Conservation (phyloP, 2,329 filamentous ascomycete species). For the Cercospora janseana region DNA sequence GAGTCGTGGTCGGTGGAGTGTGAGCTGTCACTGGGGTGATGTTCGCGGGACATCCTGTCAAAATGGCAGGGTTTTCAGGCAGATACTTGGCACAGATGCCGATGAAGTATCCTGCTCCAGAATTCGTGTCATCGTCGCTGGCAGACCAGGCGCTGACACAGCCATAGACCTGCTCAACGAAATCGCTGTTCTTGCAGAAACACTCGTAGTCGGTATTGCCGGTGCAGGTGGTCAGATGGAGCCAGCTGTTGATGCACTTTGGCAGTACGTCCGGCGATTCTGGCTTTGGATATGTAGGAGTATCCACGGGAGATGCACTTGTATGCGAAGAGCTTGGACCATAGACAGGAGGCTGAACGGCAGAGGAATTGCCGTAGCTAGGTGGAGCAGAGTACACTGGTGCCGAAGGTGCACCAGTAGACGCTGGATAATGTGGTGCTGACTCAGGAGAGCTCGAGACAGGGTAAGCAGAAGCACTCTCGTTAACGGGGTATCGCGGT, state of each 20-base stretch:
- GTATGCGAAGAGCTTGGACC: conserved; percentile 32
- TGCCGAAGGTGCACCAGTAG: conserved; percentile 16
- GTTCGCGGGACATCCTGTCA: conserved; percentile 66
- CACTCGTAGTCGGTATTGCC: conserved; percentile 80
- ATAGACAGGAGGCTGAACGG: conserved; percentile 16
- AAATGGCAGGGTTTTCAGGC: conserved; percentile 76
- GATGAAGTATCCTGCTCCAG: conserved; percentile 79
- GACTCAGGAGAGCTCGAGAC: too few species aligned
- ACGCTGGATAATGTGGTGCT: conserved; percentile 26
- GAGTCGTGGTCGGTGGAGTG: conserved; percentile 18
- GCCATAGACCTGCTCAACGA: conserved; percentile 74
- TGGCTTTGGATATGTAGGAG: conserved; percentile 26
- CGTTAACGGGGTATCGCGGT: conserved; percentile 14
- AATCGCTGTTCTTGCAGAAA: conserved; percentile 78
- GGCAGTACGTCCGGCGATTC: conserved; percentile 71
- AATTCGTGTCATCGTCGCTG: conserved; percentile 62
- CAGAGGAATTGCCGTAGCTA: conserved; percentile 16
- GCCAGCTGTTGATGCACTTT: conserved; percentile 88
- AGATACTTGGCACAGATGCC: conserved; percentile 82
- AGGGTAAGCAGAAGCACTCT: conserved; percentile 19
- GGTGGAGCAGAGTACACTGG: conserved; percentile 9
- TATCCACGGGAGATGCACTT: conserved; percentile 42
- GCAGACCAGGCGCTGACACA: conserved; percentile 78
- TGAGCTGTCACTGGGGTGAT: conserved; percentile 49
- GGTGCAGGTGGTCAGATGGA: conserved; percentile 69